Base-by-base conservation (phyloP, 106 monocot species). In the Dendrobium huoshanense region DNA sequence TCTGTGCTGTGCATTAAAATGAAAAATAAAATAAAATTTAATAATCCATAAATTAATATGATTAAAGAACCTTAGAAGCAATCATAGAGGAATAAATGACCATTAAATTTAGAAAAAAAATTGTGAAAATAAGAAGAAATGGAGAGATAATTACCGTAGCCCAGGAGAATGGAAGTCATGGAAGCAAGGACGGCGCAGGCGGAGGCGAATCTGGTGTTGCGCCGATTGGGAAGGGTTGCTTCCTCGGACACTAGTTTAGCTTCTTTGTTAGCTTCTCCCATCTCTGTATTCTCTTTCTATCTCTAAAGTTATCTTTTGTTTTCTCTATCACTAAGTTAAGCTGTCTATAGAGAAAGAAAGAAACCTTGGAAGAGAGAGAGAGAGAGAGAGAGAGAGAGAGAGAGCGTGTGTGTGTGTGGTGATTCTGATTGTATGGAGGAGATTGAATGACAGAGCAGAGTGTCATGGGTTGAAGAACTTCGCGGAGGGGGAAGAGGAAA, bases 131-230 rank as follows among this genome's bases (percentile, higher is more conserved):
- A 5, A 64, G 9, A 9, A 41, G 40, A 17, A 41, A 42, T 9
- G 4, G 41, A 41, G 16, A 73, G 15, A 58, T 58, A 58, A 37
- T 11, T 70, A 87, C 90, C 90, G 72, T 90, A 90, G 77, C 90
- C 90, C 24, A 79, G 43, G 76, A 90, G 80, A 51, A 87, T 75
- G 24, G 87, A 87, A 51, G 72, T 83, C 87, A 87, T 90, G 82
- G 90, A 90, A 6, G 90, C 90, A 49, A 90, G 80, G 54, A 87
- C 37, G 27, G 90, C 87, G 72, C 90, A 90, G n/a, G 77, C 80
- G 13, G 85, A 55, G 54, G 87, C 87, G 75, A 83, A 90, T 24
- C 76, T 83, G 55, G 73, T 81, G 73, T 13, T 40, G 10, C 41
- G 73, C 4, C 81, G 80, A 51, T 20, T 48, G 5, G 55, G 58